Percentiles rank a stretch among this genome's conserved stretches.
These are phyloP conservation scores for Ambrosiella cleistominuta DNA, from an alignment of 2,329 filamentous ascomycete genomes.

Conservation along the genomic window DNA sequence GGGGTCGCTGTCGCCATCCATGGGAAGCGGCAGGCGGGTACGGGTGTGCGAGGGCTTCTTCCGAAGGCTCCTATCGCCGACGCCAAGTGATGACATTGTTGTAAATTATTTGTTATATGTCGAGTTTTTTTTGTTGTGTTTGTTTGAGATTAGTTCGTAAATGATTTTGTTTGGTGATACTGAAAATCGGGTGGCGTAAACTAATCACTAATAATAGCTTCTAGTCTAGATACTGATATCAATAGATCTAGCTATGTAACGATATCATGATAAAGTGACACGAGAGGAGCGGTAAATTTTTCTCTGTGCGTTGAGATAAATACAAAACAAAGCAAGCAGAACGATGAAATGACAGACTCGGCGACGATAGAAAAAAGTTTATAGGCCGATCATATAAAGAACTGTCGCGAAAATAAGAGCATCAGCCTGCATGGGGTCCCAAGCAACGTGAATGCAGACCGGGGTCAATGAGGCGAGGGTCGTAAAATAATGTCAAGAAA, in stretches of 20 bases:
- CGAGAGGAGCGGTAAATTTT: too few relatives aligned
- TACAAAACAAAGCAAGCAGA: not conserved
- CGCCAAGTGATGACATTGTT: conserved; percentile 8
- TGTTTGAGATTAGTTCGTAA: not conserved
- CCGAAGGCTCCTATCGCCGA: conserved; percentile 4
- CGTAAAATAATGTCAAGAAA: not conserved
- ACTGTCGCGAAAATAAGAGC: not conserved
- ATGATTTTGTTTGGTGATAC: not conserved
- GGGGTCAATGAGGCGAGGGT: not conserved
- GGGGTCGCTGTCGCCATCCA: conserved; percentile 11
- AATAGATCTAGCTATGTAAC: too few relatives aligned
- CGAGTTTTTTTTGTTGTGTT: not conserved
- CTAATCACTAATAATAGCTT: too few relatives aligned
- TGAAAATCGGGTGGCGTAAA: too few relatives aligned
- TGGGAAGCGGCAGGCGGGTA: conserved; percentile 6
- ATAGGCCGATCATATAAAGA: too few relatives aligned
- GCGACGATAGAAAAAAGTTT: too few relatives aligned
- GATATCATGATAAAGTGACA: too few relatives aligned
- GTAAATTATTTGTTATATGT: not conserved
- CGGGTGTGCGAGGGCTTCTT: conserved; percentile 9
- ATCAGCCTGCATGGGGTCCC: not conserved
- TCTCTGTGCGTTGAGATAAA: not conserved
- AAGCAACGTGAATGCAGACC: not conserved
- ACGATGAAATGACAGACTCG: not conserved
- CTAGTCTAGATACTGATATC: too few relatives aligned